phyloP scores from a whole-genome alignment of 345 rosid genomes.

The Abelmoschus esculentus region DNA sequence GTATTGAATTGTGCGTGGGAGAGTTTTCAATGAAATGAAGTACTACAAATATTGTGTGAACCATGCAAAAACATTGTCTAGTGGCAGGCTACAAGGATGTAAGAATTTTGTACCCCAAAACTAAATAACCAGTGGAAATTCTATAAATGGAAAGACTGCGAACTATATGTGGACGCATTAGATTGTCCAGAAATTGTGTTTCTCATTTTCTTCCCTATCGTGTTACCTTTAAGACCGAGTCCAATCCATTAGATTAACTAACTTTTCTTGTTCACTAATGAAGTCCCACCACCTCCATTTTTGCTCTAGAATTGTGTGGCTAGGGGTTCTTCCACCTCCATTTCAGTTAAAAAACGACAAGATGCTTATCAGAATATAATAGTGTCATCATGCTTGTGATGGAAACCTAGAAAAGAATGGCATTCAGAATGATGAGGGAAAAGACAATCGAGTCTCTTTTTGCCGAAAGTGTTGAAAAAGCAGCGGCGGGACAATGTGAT shows the following conservation, averaged over 20 bases:
- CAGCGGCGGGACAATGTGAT: not conserved
- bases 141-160: too few species aligned
- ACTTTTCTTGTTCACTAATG: not conserved
- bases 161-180: too few species aligned
- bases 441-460: not conserved
- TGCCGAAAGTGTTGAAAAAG: not conserved
- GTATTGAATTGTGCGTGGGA: too few species aligned
- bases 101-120: too few species aligned
- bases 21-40: too few species aligned
- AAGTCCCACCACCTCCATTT: not conserved
- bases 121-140: too few species aligned
- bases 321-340: not conserved
- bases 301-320: not conserved
- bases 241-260: not conserved
- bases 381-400: too few species aligned
- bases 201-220: not conserved
- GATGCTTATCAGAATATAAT: too few species aligned
- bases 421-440: not conserved
- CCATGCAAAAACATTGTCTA: too few species aligned
- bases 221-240: not conserved
- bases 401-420: too few species aligned
- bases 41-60: too few species aligned
- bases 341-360: not conserved
- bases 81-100: too few species aligned
- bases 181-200: not conserved